These are phyloP conservation scores for Nitzschia sp. DNA, from an alignment of 108 stramenopile species.

Conservation along the genomic window DNA sequence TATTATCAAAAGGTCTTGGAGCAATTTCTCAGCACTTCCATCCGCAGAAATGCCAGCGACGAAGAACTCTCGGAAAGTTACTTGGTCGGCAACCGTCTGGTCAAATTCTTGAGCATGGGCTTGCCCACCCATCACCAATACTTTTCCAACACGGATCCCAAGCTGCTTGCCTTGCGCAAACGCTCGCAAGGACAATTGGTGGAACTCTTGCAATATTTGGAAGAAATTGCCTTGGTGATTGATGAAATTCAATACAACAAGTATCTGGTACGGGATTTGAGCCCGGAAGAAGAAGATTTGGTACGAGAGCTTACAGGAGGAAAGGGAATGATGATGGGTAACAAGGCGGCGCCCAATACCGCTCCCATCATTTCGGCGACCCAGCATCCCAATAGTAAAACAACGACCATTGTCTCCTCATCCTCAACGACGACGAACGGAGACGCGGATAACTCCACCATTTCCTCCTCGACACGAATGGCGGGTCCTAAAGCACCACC, in stretches of 20 bases:
- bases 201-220: conserved; percentile 39
- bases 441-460: neutral
- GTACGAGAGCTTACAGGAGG: neutral
- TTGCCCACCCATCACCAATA: conserved; percentile 51
- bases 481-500: neutral
- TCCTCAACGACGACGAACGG: no score
- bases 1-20: conserved; percentile 44
- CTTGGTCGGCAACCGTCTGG: conserved; percentile 45
- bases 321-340: no score
- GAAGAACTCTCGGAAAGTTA: conserved; percentile 41
- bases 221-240: conserved; percentile 42
- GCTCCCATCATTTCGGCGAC: neutral
- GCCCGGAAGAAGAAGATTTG: conserved; percentile 11
- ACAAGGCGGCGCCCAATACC: neutral
- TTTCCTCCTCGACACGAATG: neutral
- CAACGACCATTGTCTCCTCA: no score
- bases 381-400: no score
- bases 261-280: conserved; percentile 44
- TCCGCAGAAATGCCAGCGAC: conserved; percentile 8
- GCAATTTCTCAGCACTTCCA: conserved; percentile 40
- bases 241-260: conserved; percentile 47
- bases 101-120: conserved; percentile 44
- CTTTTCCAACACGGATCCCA: conserved; percentile 28
- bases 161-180: conserved; percentile 6
- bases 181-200: conserved; percentile 38